A percentile compares a stretch with the other conserved stretches of the same genome.
Evolutionary conservation across 2,329 filamentous ascomycete genomes (phyloP).

Genomic region (Cyclaneusma minus): DNA sequence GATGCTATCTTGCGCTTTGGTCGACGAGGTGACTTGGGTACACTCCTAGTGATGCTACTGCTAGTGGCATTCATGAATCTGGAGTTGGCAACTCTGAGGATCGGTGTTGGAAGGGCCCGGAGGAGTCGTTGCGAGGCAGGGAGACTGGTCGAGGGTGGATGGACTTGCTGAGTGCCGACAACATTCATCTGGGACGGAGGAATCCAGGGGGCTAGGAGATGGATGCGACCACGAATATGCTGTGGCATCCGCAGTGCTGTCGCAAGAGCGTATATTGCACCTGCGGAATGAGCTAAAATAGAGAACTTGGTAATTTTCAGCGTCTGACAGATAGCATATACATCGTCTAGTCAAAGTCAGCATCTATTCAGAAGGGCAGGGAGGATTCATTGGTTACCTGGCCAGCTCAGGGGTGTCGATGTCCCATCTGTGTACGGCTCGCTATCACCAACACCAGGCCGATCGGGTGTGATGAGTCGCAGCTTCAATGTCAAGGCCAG

Average conservation of each 20-base stretch:
- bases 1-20: constrained; percentile 39
- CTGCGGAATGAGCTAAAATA: constrained; percentile 87
- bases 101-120: constrained; percentile 73
- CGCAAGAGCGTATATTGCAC: constrained; percentile 92
- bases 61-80: constrained; percentile 89
- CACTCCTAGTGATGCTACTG: constrained; percentile 64
- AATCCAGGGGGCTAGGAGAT: constrained; percentile 92
- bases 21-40: constrained; percentile 50
- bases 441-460: constrained; percentile 86
- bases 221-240: constrained; percentile 84
- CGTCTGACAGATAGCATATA: constrained; percentile 82
- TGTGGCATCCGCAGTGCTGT: constrained; percentile 93
- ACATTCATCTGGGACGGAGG: constrained; percentile 85
- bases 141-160: constrained; percentile 70
- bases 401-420: constrained; percentile 83
- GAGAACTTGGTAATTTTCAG: constrained; percentile 93
- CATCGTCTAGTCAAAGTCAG: constrained; percentile 41
- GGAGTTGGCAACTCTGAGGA: constrained; percentile 88
- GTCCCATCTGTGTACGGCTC: constrained; percentile 70
- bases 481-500: constrained; percentile 77
- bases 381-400: constrained; percentile 49
- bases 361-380: neutral
- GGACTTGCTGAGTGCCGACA: constrained; percentile 56
- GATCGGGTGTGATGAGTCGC: constrained; percentile 82
- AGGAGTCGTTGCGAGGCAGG: constrained; percentile 86